Conservation (phyloP, 2,329 filamentous ascomycete genomes). For the Biscogniauxia mediterranea region DNA sequence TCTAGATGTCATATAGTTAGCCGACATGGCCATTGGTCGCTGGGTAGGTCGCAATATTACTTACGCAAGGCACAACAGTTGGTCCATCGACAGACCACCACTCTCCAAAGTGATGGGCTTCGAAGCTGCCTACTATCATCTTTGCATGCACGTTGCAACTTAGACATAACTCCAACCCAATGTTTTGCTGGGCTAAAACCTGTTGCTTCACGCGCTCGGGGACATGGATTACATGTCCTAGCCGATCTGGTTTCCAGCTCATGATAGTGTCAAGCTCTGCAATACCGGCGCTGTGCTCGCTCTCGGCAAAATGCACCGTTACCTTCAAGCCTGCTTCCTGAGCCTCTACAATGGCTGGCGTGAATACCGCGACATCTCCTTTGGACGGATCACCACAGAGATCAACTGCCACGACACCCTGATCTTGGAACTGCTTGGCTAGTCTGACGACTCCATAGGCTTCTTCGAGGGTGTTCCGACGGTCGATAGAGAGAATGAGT, state of each 20-base stretch:
- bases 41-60: slow-evolving; percentile 34
- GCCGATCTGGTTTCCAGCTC: slow-evolving; percentile 61
- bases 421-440: slow-evolving; percentile 50
- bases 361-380: slow-evolving; percentile 60
- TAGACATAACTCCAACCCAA: slow-evolving; percentile 74
- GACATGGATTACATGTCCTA: slow-evolving; percentile 80
- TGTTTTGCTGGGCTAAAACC: slow-evolving; percentile 43
- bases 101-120: slow-evolving; percentile 74
- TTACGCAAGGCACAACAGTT: slow-evolving; percentile 66
- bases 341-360: slow-evolving; percentile 57
- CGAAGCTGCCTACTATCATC: slow-evolving; percentile 64
- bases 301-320: slow-evolving; percentile 79
- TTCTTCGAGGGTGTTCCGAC: slow-evolving; percentile 56
- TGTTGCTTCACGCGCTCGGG: slow-evolving; percentile 56
- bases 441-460: slow-evolving; percentile 65
- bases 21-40: slow-evolving; percentile 2
- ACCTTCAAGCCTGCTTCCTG: slow-evolving; percentile 55
- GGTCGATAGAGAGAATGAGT: slow-evolving; percentile 74
- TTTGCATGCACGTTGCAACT: slow-evolving; percentile 78
- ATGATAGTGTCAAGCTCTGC: slow-evolving; percentile 65
- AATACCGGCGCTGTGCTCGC: slow-evolving; percentile 52
- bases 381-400: slow-evolving; percentile 73
- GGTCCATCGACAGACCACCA: slow-evolving; percentile 62
- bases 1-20: slow-evolving; percentile 46
- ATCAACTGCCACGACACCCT: slow-evolving; percentile 70